A percentile compares a stretch with the other conserved stretches of the same genome.
Evolutionary conservation across 352 stramenopile species (phyloP).

Genomic region (Peronosclerospora sorghi): DNA sequence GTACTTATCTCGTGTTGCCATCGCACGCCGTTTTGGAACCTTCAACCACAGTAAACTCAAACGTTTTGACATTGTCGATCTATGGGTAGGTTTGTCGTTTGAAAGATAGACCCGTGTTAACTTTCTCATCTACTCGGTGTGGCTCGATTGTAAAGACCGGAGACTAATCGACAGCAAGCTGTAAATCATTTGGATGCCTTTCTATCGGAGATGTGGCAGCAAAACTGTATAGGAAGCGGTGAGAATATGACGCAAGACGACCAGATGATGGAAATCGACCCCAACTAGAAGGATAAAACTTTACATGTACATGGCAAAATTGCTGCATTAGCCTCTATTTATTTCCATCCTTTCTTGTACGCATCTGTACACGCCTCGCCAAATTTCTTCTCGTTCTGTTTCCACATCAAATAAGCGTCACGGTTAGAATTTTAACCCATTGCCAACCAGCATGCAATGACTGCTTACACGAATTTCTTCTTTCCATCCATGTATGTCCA

Average conservation of each 20-base stretch:
- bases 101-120: neutral
- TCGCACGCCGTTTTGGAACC: constrained; percentile 14
- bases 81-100: constrained; percentile 35
- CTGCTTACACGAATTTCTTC: constrained; percentile 44
- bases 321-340: constrained; percentile 23
- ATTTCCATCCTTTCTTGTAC: constrained; percentile 80
- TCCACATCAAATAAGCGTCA: neutral
- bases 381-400: constrained; percentile 41
- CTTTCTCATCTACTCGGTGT: constrained; percentile 1
- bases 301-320: constrained; percentile 8
- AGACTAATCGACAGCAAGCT: constrained; percentile 40
- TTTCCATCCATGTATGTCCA: constrained; percentile 46
- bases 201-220: constrained; percentile 38
- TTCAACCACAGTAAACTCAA: constrained; percentile 5
- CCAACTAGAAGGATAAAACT: constrained; percentile 15
- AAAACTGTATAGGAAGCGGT: constrained; percentile 7
- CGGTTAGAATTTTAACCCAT: constrained; percentile 3
- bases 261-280: constrained; percentile 54
- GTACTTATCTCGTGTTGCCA: constrained; percentile 65
- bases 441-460: neutral
- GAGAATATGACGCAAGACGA: constrained; percentile 22
- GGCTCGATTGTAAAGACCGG: constrained; percentile 13
- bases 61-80: constrained; percentile 53
- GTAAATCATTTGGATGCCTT: constrained; percentile 49
- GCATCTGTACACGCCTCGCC: constrained; percentile 51